A percentile compares a stretch with the other conserved stretches of the same genome.
These are phyloP conservation scores for Suillus luteus DNA, from an alignment of 768 basidiomycete species.

Conservation along the genomic window DNA sequence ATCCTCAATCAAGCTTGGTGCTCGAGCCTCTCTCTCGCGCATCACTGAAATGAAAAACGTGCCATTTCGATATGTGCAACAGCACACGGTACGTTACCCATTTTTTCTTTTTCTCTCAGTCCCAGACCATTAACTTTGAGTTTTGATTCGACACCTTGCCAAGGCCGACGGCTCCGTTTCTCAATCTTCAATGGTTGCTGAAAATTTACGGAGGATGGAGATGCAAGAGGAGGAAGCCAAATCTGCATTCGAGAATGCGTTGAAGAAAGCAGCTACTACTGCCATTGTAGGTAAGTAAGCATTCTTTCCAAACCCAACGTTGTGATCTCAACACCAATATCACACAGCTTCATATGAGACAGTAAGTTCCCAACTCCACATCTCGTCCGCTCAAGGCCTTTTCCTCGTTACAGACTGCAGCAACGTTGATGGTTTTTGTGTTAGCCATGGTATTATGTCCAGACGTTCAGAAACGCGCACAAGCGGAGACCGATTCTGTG, in stretches of 20 bases:
- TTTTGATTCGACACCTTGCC: no score
- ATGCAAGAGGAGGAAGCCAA: constrained; percentile 12
- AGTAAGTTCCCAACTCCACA: constrained; percentile 3
- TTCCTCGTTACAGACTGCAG: constrained; percentile 13
- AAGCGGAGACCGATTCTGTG: constrained; percentile 25
- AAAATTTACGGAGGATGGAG: constrained; percentile 23
- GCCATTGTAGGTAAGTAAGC: constrained; percentile 16
- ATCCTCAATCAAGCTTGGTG: constrained; percentile 10
- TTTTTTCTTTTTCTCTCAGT: no score
- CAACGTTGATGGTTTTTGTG: constrained; percentile 15
- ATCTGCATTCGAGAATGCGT: constrained; percentile 12
- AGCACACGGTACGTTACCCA: constrained; percentile 6
- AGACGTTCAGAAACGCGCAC: constrained; percentile 19
- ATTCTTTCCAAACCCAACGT: background rate
- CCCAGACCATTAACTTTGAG: no score
- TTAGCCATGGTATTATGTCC: constrained; percentile 23
- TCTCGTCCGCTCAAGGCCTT: background rate
- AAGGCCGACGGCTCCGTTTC: background rate
- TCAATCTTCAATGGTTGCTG: constrained; percentile 16
- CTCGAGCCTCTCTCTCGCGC: constrained; percentile 1
- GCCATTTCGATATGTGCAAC: constrained; percentile 9
- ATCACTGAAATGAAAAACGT: constrained; percentile 7
- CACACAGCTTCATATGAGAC: constrained; percentile 16
- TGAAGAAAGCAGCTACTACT: constrained; percentile 16
- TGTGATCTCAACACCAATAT: background rate